A percentile compares a stretch with the other conserved stretches of the same genome.
Conservation (phyloP, 495 filamentous ascomycete genomes). For the Cudoniella acicularis region DNA sequence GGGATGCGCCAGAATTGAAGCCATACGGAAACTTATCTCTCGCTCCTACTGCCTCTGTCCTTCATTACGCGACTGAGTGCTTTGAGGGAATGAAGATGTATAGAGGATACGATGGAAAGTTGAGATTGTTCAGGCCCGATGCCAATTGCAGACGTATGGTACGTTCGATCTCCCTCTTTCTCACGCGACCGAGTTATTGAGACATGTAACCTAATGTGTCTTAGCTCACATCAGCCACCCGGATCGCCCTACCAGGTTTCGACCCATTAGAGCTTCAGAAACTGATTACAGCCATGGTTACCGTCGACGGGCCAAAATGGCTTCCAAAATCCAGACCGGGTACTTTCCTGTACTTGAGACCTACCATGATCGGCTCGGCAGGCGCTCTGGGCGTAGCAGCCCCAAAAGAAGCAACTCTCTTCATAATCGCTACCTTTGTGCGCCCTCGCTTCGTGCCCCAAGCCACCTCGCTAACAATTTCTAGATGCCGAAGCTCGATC, state of each 20-base stretch:
- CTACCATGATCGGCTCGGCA: conserved; percentile 80
- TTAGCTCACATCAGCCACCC: conserved; percentile 56
- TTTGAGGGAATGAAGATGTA: conserved; percentile 90
- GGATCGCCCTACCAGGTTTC: conserved; percentile 78
- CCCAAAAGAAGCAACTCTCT: conserved; percentile 79
- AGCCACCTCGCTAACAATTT: not conserved
- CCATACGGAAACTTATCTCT: conserved; percentile 78
- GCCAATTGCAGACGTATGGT: conserved; percentile 70
- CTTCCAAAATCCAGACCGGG: conserved; percentile 64
- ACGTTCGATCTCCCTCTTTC: too few relatives aligned
- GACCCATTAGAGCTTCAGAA: conserved; percentile 65
- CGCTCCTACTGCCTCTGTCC: conserved; percentile 77
- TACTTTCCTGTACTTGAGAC: conserved; percentile 70
- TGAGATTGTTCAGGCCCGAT: conserved; percentile 83
- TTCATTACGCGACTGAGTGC: conserved; percentile 91
- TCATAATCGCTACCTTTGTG: conserved; percentile 60
- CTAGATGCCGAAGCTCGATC: conserved; percentile 63
- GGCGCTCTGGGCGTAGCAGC: conserved; percentile 75
- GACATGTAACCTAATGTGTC: too few relatives aligned
- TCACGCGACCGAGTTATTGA: too few relatives aligned
- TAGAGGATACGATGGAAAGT: conserved; percentile 73
- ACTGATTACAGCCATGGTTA: conserved; percentile 67
- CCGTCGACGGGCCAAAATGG: conserved; percentile 73
- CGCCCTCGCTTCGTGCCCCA: not conserved
- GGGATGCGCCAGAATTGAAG: conserved; percentile 72